These are phyloP conservation scores for Gleditsia sinensis DNA, from an alignment of 306 rosid species.

Conservation along the genomic window DNA sequence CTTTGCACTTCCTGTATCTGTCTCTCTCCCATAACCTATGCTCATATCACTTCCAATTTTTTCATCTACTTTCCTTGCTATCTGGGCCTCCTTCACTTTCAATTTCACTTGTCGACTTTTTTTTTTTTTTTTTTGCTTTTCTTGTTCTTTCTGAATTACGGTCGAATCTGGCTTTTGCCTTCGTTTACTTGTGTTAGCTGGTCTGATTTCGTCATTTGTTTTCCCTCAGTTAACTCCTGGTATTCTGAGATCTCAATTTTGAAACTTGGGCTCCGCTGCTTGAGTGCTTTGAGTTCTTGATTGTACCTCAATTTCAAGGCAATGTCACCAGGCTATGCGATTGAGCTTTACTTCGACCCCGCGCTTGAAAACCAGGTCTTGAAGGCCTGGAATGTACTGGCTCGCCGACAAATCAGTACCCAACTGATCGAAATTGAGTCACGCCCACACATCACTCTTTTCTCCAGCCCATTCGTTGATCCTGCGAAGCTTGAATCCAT, in stretches of 20 bases:
- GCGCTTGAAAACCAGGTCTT: conserved; percentile 92
- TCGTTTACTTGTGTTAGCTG: conserved; percentile 13
- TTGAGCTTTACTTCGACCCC: conserved; percentile 94
- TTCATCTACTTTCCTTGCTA: background rate
- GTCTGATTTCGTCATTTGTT: conserved; percentile 3
- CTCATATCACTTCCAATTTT: conserved; percentile 1
- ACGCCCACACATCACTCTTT: conserved; percentile 96
- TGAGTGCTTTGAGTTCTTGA: conserved; percentile 11
- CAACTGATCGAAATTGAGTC: conserved; percentile 86
- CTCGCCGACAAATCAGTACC: conserved; percentile 89
- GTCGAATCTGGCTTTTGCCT: conserved; percentile 10
- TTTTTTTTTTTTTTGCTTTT: no score
- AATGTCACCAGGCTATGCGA: conserved; percentile 83
- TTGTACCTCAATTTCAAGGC: conserved; percentile 27
- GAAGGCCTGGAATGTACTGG: conserved; percentile 94
- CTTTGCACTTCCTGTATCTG: background rate
- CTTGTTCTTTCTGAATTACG: background rate
- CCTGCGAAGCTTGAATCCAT: conserved; percentile 61
- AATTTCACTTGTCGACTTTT: conserved; percentile 22
- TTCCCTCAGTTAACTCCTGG: background rate
- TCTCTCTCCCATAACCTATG: conserved; percentile 18
- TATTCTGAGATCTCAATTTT: conserved; percentile 41
- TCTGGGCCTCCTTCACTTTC: background rate
- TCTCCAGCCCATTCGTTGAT: conserved; percentile 62
- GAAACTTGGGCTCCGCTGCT: conserved; percentile 33